A percentile compares a stretch with the other conserved stretches of the same genome.
Evolutionary conservation across 371 early-diverging fungal species (phyloP).

Genomic region (Amoeboaphelidium protococcarum): DNA sequence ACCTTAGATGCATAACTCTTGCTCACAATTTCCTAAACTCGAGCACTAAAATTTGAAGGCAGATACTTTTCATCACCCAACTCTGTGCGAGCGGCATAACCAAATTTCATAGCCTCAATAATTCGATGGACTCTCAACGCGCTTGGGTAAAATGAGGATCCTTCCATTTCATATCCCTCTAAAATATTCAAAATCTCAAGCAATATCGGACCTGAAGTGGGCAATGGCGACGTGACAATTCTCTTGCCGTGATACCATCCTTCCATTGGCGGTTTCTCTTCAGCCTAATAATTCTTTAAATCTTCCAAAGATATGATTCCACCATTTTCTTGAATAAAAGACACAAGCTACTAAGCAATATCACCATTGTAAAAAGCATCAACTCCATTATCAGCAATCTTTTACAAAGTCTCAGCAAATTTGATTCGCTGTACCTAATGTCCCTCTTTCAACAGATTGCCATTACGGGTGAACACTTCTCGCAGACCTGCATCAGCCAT

Average conservation of each 20-base stretch:
- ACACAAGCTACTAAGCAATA: conserved; percentile 47
- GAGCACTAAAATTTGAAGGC: conserved; percentile 15
- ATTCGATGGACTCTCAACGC: conserved; percentile 37
- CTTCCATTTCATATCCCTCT: conserved; percentile 43
- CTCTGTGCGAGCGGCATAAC: conserved; percentile 53
- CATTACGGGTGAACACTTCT: conserved; percentile 38
- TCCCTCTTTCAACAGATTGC: conserved; percentile 27
- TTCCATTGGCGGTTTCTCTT: conserved; percentile 25
- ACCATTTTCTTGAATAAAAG: conserved; percentile 29
- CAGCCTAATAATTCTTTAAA: conserved; percentile 33
- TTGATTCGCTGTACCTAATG: conserved; percentile 38
- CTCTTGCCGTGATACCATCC: conserved; percentile 47
- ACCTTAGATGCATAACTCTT: conserved; percentile 36
- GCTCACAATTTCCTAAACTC: conserved; percentile 26
- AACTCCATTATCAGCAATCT: conserved; percentile 50
- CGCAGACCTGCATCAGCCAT: conserved; percentile 14
- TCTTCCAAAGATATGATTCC: conserved; percentile 66
- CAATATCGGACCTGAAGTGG: conserved; percentile 57
- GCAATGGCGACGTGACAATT: conserved; percentile 16
- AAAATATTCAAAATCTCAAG: conserved; percentile 62
- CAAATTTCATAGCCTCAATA: conserved; percentile 74
- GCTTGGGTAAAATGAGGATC: conserved; percentile 19
- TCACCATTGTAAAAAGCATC: conserved; percentile 61
- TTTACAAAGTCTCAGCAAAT: conserved; percentile 51
- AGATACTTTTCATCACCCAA: conserved; percentile 60